These are phyloP conservation scores for Backusella luteola DNA, from an alignment of 192 early-diverging fungal species.

Conservation along the genomic window DNA sequence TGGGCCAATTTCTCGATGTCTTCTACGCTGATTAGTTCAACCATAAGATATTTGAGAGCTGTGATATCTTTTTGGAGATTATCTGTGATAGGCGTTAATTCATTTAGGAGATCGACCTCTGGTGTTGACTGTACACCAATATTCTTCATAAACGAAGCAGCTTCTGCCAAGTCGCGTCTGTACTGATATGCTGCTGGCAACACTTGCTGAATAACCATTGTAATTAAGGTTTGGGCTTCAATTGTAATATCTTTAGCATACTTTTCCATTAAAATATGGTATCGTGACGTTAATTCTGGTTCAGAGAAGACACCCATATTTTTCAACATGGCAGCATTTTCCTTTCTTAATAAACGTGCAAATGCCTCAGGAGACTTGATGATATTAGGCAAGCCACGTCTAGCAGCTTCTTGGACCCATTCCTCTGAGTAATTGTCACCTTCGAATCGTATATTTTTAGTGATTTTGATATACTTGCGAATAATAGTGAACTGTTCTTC, in stretches of 20 bases:
- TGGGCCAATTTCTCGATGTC: constrained; percentile 65
- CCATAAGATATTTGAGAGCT: constrained; percentile 57
- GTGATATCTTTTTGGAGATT: constrained; percentile 54
- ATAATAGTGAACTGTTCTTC: constrained; percentile 92
- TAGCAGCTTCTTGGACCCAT: constrained; percentile 90
- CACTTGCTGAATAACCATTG: constrained; percentile 80
- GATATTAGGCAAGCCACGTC: constrained; percentile 97
- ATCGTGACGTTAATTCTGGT: constrained; percentile 85
- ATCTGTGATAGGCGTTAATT: constrained; percentile 57
- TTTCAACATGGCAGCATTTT: constrained; percentile 77
- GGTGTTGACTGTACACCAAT: constrained; percentile 54
- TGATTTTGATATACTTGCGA: constrained; percentile 74
- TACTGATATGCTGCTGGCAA: constrained; percentile 89
- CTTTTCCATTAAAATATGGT: constrained; percentile 95
- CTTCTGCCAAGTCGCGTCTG: constrained; percentile 84
- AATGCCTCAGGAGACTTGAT: constrained; percentile 86
- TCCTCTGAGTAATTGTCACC: constrained; percentile 96
- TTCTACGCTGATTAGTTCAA: constrained; percentile 54
- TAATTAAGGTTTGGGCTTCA: constrained; percentile 86
- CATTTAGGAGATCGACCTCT: constrained; percentile 68
- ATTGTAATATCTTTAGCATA: constrained; percentile 96
- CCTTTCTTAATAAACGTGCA: constrained; percentile 69
- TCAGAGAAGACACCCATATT: constrained; percentile 81
- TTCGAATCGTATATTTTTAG: constrained; percentile 91
- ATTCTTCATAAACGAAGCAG: constrained; percentile 68